These are phyloP conservation scores for Geoglossum cookeanum DNA, from an alignment of 2,329 filamentous ascomycete genomes.

Conservation along the genomic window DNA sequence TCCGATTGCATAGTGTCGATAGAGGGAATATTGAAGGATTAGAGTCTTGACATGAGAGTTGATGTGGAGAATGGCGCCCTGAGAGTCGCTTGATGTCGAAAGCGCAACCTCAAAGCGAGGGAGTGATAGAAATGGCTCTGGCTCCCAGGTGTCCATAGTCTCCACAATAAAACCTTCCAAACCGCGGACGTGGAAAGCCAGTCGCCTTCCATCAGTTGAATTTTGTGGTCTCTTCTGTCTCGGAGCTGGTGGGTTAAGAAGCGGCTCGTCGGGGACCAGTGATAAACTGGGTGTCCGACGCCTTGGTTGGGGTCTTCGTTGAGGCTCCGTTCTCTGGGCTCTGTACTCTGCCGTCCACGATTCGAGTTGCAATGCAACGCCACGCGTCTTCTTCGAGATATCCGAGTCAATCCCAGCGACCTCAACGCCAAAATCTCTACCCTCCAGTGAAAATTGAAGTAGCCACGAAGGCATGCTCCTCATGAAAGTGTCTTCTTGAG, in stretches of 20 bases:
- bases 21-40: conserved; percentile 75
- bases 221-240: conserved; percentile 24
- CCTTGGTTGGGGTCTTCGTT: conserved; percentile 37
- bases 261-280: conserved; percentile 48
- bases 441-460: conserved; percentile 64
- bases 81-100: conserved; percentile 66
- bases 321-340: conserved; percentile 52
- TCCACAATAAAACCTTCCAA: conserved; percentile 86
- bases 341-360: conserved; percentile 80
- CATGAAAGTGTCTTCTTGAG: conserved; percentile 46
- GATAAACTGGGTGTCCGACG: conserved; percentile 56
- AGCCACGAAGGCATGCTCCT: conserved; percentile 71
- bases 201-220: conserved; percentile 55
- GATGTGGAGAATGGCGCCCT: conserved; percentile 74
- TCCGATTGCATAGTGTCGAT: conserved; percentile 76
- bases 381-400: conserved; percentile 65
- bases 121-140: conserved; percentile 68
- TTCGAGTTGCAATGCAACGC: conserved; percentile 70
- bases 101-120: conserved; percentile 77
- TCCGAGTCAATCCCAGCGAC: conserved; percentile 72
- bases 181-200: conserved; percentile 63
- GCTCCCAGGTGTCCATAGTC: conserved; percentile 62
- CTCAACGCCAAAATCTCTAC: conserved; percentile 75
- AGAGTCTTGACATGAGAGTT: conserved; percentile 65
- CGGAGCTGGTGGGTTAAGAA: conserved; percentile 29